Conservation (phyloP, 176 grass and related monocot species). For the Typha latifolia region DNA sequence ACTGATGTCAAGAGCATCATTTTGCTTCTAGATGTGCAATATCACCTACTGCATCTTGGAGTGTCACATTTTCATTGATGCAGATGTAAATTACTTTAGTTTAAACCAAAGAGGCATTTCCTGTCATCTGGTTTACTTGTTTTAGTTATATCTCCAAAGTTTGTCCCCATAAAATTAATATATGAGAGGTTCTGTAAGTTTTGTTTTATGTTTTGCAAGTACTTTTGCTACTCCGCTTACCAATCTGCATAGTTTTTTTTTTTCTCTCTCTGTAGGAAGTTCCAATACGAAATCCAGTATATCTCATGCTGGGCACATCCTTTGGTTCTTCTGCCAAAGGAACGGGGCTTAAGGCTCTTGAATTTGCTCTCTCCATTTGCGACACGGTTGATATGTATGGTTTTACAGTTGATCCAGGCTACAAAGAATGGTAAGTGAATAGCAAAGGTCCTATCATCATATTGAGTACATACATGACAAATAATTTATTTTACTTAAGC, state of each 20-base stretch:
- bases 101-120: too few species aligned
- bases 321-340: slow-evolving; percentile 98
- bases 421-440: slow-evolving; percentile 80
- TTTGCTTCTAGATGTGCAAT: too few species aligned
- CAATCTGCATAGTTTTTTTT: slow-evolving; percentile 8
- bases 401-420: slow-evolving; percentile 95
- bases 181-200: neutral
- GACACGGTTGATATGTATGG: slow-evolving; percentile 96
- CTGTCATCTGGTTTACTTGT: too few species aligned
- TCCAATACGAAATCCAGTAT: slow-evolving; percentile 80
- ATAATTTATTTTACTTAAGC: slow-evolving; percentile 15
- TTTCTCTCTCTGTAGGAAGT: slow-evolving; percentile 50
- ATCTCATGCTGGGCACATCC: slow-evolving; percentile 85
- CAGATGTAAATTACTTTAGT: too few species aligned
- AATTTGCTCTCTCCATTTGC: slow-evolving; percentile 86
- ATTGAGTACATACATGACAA: neutral
- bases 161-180: neutral
- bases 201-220: neutral
- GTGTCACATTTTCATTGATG: too few species aligned
- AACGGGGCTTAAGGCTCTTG: slow-evolving; percentile 95
- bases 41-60: too few species aligned
- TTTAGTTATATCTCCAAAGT: too few species aligned
- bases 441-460: neutral
- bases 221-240: slow-evolving; percentile 19
- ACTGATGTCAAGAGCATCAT: too few species aligned